Percentiles rank a stretch among this genome's conserved stretches.
Evolutionary conservation across 2,329 filamentous ascomycete genomes (phyloP).

Genomic region (Talaromyces sp.): DNA sequence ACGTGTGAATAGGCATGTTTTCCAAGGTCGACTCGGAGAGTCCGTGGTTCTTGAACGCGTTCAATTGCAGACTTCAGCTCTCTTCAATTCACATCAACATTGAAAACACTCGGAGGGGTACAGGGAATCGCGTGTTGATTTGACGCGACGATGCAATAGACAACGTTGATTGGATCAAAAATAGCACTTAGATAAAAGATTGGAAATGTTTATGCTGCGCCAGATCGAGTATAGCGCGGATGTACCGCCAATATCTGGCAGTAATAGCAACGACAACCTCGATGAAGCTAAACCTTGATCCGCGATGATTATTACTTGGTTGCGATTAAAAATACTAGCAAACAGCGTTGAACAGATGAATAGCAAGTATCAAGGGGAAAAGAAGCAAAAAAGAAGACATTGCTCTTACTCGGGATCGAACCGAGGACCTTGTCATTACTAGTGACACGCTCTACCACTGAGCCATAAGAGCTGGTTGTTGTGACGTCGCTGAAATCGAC

Average conservation of each 20-base stretch:
- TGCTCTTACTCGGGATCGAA: slow-evolving; percentile 9
- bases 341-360: no score
- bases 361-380: neutral
- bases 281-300: no score
- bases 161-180: slow-evolving; percentile 1
- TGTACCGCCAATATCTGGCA: neutral
- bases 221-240: slow-evolving; percentile 17
- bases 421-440: slow-evolving; percentile 10
- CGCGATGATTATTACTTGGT: no score
- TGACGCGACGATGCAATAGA: neutral
- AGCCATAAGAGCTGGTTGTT: neutral
- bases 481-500: no score
- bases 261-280: neutral
- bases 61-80: neutral
- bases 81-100: neutral
- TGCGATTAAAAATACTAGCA: neutral
- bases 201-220: slow-evolving; percentile 17
- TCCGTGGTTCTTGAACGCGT: neutral
- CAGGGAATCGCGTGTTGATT: neutral
- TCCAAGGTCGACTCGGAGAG: slow-evolving; percentile 17
- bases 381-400: neutral
- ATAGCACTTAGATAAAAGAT: neutral
- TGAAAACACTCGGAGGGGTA: neutral
- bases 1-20: slow-evolving; percentile 37
- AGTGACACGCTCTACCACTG: slow-evolving; percentile 11